Evolutionary conservation across 2,329 filamentous ascomycete genomes (phyloP), one percentile per base, ranked within the genome.

Genomic region (Penicillium sp.): DNA sequence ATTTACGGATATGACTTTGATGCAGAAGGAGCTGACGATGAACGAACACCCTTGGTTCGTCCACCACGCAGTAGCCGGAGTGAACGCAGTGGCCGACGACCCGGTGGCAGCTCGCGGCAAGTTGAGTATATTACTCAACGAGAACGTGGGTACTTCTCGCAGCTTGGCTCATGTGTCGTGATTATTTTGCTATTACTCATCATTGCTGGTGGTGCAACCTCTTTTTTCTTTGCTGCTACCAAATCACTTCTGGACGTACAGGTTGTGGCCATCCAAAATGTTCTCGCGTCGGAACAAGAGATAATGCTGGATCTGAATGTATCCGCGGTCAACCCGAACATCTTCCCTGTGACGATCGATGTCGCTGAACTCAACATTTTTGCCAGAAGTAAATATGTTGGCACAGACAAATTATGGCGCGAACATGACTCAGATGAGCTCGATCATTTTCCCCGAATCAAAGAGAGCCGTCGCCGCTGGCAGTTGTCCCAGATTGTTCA

Each of bases 281-380:
- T 99, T 24, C 84, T 98, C 48, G 93, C 93, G 2, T 96, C 91
- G 66, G 91, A 96, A 73, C 91, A 96, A 73, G 93, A 98, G 72
- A 83, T 99, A 43, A 96, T 99, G 86, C 84, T 98, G 68, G 93
- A 99, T 73, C 78, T 99, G 48, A 86, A 90, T 21, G 91, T 99
- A 58, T 86, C 86, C 64, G 95, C 93, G 0, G 82, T 93, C 66
- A 99, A 99, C 71, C 93, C 93, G 1, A 99, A 98, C 66, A 87
- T 97, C 41, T 89, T 98, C 39, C 87, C 91, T 2, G 89, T 99
- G 43, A 89, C 89, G 2, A 86, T 99, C 37, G 87, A 90, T 61
- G 87, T 93, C 47, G 89, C 96, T 70, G 92, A 98, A 71, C 82
- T 98, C 56, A 92, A 96, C 68, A 84, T 99, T 31, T 98, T 98